Evolutionary conservation across 2,329 filamentous ascomycete genomes (phyloP).

Genomic region (Dactylellina drechsleri): DNA sequence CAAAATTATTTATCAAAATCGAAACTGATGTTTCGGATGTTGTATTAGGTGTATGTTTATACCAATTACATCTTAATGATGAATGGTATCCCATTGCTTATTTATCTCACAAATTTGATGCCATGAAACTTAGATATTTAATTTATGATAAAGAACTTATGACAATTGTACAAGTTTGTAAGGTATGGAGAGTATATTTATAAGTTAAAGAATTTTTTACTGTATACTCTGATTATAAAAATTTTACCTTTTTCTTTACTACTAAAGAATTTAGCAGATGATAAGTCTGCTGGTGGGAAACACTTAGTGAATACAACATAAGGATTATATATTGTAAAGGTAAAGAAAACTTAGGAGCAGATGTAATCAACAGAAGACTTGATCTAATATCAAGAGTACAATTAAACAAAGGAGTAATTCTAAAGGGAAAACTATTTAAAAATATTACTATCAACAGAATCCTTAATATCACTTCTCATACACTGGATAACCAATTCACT

Average conservation of each 20-base stretch:
- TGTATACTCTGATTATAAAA: constrained; percentile 3
- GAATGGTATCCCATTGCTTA: too few species aligned
- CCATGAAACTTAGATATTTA: too few species aligned
- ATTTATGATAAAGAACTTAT: too few species aligned
- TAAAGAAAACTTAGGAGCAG: not conserved
- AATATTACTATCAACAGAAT: constrained; percentile 20
- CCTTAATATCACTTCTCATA: not conserved
- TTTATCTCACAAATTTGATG: too few species aligned
- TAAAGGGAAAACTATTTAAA: not conserved
- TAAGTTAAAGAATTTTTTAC: not conserved
- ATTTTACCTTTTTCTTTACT: not conserved
- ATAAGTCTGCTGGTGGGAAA: not conserved
- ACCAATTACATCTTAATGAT: too few species aligned
- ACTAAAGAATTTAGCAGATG: not conserved
- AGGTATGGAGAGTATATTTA: too few species aligned
- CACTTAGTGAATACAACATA: constrained; percentile 7
- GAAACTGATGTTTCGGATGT: too few species aligned
- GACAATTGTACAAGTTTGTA: too few species aligned
- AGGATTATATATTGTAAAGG: constrained; percentile 6
- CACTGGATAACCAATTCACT: not conserved
- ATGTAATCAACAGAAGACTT: constrained; percentile 1
- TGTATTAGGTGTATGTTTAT: too few species aligned
- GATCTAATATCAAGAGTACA: constrained; percentile 5
- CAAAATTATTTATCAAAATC: too few species aligned
- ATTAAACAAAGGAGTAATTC: constrained; percentile 4